Conservation (phyloP, 495 filamentous ascomycete species). For the Aspergillus affinis region DNA sequence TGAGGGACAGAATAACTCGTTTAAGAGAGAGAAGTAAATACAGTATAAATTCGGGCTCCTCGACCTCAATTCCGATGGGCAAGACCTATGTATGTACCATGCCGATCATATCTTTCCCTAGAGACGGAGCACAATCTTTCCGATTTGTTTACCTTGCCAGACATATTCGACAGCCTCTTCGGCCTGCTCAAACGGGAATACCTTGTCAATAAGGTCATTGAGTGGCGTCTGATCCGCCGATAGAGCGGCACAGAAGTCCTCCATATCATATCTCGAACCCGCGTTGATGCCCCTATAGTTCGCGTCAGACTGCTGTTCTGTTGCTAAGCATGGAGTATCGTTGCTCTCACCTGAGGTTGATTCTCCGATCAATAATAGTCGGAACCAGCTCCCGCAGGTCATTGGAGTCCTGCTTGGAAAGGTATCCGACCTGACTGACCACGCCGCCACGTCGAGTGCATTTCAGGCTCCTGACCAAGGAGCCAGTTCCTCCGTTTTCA, state of each 20-base stretch:
- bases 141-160: conserved; percentile 38
- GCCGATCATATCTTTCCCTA: too few species aligned
- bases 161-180: conserved; percentile 37
- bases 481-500: conserved; percentile 35
- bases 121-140: conserved; percentile 20
- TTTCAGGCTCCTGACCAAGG: conserved; percentile 35
- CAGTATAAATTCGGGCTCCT: too few species aligned
- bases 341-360: conserved; percentile 25
- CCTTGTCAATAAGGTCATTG: conserved; percentile 33
- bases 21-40: too few species aligned
- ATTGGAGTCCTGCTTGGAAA: conserved; percentile 25
- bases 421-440: conserved; percentile 43
- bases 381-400: conserved; percentile 30
- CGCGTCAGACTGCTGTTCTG: neutral
- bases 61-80: too few species aligned
- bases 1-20: too few species aligned
- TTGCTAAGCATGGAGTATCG: neutral
- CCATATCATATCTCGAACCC: conserved; percentile 36
- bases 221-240: conserved; percentile 24
- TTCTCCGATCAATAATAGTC: conserved; percentile 33
- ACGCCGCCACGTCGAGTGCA: conserved; percentile 36
- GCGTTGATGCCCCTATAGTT: conserved; percentile 36
- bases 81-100: too few species aligned
- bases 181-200: conserved; percentile 33
- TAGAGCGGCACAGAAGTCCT: conserved; percentile 33